Conservation (phyloP, 2,329 filamentous ascomycete genomes). For the Grosmannia clavigera region DNA sequence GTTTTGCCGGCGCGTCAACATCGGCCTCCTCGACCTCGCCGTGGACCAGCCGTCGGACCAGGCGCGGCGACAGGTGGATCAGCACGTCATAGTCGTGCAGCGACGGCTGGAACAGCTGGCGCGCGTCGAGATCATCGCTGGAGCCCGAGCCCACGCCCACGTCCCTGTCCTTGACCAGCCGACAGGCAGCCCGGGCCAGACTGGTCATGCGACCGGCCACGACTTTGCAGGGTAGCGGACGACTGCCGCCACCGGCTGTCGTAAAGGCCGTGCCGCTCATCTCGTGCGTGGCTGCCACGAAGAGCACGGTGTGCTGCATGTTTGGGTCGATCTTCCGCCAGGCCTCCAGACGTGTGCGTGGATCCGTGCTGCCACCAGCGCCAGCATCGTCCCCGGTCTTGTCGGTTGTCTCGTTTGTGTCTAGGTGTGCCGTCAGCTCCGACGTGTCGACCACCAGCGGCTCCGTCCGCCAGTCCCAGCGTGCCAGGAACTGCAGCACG, state of each 20-base stretch:
- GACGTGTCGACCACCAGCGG: constrained; percentile 71
- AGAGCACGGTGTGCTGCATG: constrained; percentile 72
- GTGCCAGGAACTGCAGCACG: constrained; percentile 64
- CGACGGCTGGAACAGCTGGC: constrained; percentile 58
- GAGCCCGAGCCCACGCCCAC: too few relatives aligned
- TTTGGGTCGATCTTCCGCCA: constrained; percentile 82
- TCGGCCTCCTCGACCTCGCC: constrained; percentile 19
- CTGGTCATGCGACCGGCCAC: constrained; percentile 73
- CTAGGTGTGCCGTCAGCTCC: constrained; percentile 31
- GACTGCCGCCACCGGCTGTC: constrained; percentile 32
- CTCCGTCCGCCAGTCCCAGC: constrained; percentile 85
- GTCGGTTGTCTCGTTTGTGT: background rate
- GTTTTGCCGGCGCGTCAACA: background rate
- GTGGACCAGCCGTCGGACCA: constrained; percentile 28
- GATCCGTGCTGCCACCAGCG: background rate
- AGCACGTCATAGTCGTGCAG: constrained; percentile 74
- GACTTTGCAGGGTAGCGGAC: constrained; percentile 55
- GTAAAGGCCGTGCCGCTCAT: constrained; percentile 71
- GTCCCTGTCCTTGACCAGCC: constrained; percentile 39
- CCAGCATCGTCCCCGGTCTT: constrained; percentile 14
- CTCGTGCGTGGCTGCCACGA: constrained; percentile 72
- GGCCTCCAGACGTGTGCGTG: constrained; percentile 55
- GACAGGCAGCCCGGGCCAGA: constrained; percentile 64
- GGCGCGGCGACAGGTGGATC: constrained; percentile 54
- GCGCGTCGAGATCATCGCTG: constrained; percentile 31